Conservation (phyloP, 768 basidiomycete species). For the Gymnopilus dilepis region DNA sequence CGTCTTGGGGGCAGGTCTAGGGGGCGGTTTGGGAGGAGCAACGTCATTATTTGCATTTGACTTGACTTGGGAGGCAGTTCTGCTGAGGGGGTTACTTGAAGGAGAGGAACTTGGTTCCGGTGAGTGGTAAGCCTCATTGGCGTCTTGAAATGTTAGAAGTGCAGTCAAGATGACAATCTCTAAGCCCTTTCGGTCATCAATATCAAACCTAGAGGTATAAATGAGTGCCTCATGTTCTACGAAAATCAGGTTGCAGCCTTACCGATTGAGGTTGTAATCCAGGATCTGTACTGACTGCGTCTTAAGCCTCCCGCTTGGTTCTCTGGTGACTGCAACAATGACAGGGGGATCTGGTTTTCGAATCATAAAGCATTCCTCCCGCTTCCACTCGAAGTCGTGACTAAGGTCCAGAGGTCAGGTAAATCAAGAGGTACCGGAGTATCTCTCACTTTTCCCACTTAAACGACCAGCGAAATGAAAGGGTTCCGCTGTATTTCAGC, state of each 20-base stretch:
- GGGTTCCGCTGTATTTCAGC: slow-evolving; percentile 73
- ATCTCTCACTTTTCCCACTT: slow-evolving; percentile 79
- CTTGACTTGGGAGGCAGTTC: slow-evolving; percentile 20
- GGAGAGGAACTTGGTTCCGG: slow-evolving; percentile 19
- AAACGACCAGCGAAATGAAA: slow-evolving; percentile 80
- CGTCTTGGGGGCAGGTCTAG: slow-evolving; percentile 66
- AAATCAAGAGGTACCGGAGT: neutral
- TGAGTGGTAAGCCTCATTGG: slow-evolving; percentile 59
- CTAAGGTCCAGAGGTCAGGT: slow-evolving; percentile 41
- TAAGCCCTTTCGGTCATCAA: slow-evolving; percentile 83
- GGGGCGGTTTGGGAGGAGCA: slow-evolving; percentile 52
- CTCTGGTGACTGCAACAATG: slow-evolving; percentile 81
- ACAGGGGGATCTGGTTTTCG: slow-evolving; percentile 90
- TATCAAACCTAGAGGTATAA: slow-evolving; percentile 68
- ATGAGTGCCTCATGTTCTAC: slow-evolving; percentile 3
- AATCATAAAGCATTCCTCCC: slow-evolving; percentile 82
- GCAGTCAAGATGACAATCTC: slow-evolving; percentile 82
- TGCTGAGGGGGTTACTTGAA: slow-evolving; percentile 15
- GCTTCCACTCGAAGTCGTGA: slow-evolving; percentile 86
- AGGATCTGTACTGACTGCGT: slow-evolving; percentile 75
- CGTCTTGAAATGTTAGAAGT: slow-evolving; percentile 78
- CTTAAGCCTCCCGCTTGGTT: slow-evolving; percentile 67
- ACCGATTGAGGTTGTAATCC: slow-evolving; percentile 87
- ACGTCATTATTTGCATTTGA: slow-evolving; percentile 1
- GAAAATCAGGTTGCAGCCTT: slow-evolving; percentile 18